Evolutionary conservation across 495 filamentous ascomycete genomes (phyloP).

Genomic region (Tuber calosporum): DNA sequence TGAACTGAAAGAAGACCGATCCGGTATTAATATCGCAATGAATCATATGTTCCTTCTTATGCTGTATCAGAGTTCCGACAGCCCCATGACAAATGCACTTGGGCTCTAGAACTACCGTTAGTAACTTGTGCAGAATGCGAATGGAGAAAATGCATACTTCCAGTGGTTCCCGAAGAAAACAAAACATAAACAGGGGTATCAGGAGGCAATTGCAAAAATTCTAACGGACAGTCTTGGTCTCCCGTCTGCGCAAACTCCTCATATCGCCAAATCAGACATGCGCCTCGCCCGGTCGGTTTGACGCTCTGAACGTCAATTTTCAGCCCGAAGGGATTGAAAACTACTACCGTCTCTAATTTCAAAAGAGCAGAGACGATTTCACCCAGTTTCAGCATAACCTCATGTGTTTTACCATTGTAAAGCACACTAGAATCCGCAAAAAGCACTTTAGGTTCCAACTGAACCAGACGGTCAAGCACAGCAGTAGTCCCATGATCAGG

Average conservation of each 20-base stretch:
- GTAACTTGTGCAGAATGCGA: background rate
- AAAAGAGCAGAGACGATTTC: conserved; percentile 61
- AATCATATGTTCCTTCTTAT: conserved; percentile 86
- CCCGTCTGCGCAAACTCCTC: conserved; percentile 48
- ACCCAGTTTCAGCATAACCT: conserved; percentile 61
- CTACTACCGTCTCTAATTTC: conserved; percentile 57
- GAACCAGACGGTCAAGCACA: conserved; percentile 71
- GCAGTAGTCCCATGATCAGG: conserved; percentile 50
- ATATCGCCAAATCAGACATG: conserved; percentile 46
- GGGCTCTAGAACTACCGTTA: conserved; percentile 47
- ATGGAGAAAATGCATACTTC: conserved; percentile 42
- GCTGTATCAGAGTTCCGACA: conserved; percentile 78
- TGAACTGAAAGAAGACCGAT: conserved; percentile 73
- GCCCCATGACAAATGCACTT: conserved; percentile 90
- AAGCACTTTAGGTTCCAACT: conserved; percentile 71
- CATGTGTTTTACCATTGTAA: conserved; percentile 81
- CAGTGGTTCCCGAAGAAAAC: conserved; percentile 82
- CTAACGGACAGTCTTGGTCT: conserved; percentile 48
- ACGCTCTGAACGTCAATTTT: conserved; percentile 23
- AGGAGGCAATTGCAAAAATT: conserved; percentile 67
- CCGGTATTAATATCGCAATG: conserved; percentile 67
- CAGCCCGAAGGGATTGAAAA: conserved; percentile 54
- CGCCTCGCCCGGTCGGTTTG: conserved; percentile 44
- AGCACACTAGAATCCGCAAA: conserved; percentile 80
- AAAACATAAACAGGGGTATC: conserved; percentile 85